Conservation (phyloP, 2,329 filamentous ascomycete genomes). For the Beauveria medogensis region DNA sequence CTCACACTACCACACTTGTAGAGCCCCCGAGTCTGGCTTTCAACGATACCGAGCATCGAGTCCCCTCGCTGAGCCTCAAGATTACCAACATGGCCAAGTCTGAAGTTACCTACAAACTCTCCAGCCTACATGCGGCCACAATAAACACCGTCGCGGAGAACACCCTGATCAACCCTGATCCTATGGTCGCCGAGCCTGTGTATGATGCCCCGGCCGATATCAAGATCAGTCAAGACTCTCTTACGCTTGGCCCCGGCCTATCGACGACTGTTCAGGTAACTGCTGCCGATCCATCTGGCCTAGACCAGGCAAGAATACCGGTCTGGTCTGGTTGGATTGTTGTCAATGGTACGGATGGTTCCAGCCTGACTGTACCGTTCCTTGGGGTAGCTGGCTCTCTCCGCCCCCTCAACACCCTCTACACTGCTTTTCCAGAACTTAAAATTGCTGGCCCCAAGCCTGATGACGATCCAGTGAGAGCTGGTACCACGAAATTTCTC, state of each 20-base stretch:
- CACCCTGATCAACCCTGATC: neutral
- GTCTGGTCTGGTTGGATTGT: conserved; percentile 36
- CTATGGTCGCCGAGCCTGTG: conserved; percentile 19
- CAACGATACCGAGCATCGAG: conserved; percentile 54
- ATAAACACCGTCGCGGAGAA: neutral
- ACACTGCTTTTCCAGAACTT: neutral
- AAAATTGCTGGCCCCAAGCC: neutral
- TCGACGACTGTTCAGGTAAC: conserved; percentile 37
- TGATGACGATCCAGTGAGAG: neutral
- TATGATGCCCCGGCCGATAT: conserved; percentile 33
- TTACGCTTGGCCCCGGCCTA: conserved; percentile 35
- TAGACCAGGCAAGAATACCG: conserved; percentile 24
- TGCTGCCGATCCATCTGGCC: conserved; percentile 30
- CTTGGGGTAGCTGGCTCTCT: conserved; percentile 24
- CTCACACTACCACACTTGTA: conserved; percentile 45
- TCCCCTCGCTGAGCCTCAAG: conserved; percentile 39
- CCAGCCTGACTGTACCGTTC: conserved; percentile 30
- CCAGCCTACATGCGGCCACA: conserved; percentile 34
- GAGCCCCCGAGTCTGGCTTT: conserved; percentile 51
- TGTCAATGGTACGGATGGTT: conserved; percentile 28
- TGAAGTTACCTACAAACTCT: conserved; percentile 43
- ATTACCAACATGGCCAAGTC: conserved; percentile 46
- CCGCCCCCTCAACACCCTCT: neutral
- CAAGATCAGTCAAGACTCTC: conserved; percentile 30
- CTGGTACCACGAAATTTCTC: neutral